These are phyloP conservation scores for Platanus orientalis DNA, from an alignment of 164 flowering plant species.

Conservation along the genomic window DNA sequence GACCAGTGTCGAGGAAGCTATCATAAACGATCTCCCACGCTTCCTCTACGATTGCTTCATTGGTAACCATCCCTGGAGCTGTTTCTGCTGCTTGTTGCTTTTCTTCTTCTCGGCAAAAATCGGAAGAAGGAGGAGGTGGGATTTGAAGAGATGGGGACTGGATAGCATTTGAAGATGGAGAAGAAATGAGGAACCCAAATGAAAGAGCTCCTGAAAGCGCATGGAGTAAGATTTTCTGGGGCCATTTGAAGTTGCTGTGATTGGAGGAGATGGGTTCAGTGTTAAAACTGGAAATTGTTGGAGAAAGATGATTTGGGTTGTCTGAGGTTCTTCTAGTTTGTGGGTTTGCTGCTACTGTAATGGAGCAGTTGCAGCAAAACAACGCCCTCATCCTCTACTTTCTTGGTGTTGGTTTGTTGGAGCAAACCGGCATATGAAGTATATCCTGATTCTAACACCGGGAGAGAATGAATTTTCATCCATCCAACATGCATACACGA, in stretches of 20 bases:
- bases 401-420: background rate
- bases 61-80: conserved; percentile 37
- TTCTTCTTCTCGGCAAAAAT: conserved; percentile 30
- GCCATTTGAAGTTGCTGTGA: conserved; percentile 10
- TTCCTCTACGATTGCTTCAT: conserved; percentile 77
- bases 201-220: conserved; percentile 47
- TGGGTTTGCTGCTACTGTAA: background rate
- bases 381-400: conserved; percentile 2
- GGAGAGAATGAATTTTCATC: too few species aligned
- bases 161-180: conserved; percentile 30
- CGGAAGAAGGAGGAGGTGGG: conserved; percentile 15
- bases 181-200: conserved; percentile 31
- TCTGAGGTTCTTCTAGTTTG: background rate
- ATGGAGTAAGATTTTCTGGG: conserved; percentile 22
- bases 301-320: background rate
- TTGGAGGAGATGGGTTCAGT: background rate
- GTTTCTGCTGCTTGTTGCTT: conserved; percentile 10
- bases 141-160: conserved; percentile 15
- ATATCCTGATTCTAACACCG: too few species aligned
- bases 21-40: conserved; percentile 94
- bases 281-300: background rate
- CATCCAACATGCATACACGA: too few species aligned
- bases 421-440: too few species aligned
- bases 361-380: conserved; percentile 5
- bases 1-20: conserved; percentile 57